Conservation (phyloP, 371 early-diverging fungal species). For the Gilbertella persicaria region DNA sequence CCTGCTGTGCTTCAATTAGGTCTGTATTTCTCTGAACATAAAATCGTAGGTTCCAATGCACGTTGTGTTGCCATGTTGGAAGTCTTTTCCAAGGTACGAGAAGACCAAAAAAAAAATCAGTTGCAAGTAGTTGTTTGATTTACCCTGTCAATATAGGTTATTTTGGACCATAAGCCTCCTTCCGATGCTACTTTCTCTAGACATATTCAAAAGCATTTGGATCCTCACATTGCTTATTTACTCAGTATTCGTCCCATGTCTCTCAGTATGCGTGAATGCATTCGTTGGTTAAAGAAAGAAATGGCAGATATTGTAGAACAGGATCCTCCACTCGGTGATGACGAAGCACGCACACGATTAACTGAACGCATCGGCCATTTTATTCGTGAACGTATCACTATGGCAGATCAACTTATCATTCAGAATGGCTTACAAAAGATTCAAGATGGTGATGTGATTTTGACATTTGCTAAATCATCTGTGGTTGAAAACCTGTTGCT, state of each 20-base stretch:
- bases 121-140: background rate
- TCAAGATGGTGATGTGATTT: slow-evolving; percentile 91
- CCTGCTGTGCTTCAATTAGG: slow-evolving; percentile 88
- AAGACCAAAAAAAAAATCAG: background rate
- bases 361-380: slow-evolving; percentile 81
- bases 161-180: slow-evolving; percentile 90
- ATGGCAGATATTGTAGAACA: slow-evolving; percentile 66
- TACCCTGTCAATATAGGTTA: slow-evolving; percentile 60
- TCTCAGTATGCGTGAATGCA: slow-evolving; percentile 93
- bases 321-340: slow-evolving; percentile 73
- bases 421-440: slow-evolving; percentile 85
- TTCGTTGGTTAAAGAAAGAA: slow-evolving; percentile 89
- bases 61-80: slow-evolving; percentile 84
- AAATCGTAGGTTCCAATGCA: slow-evolving; percentile 91
- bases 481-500: slow-evolving; percentile 78
- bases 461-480: slow-evolving; percentile 89
- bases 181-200: slow-evolving; percentile 80
- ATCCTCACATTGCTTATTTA: slow-evolving; percentile 90
- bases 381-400: slow-evolving; percentile 87
- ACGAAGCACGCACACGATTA: slow-evolving; percentile 61
- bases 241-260: slow-evolving; percentile 83
- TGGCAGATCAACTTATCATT: slow-evolving; percentile 83
- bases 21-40: slow-evolving; percentile 81
- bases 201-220: slow-evolving; percentile 80
- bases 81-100: slow-evolving; percentile 80